These are phyloP conservation scores for Gomphus sp. DNA, from an alignment of 1,284 basidiomycete species.

Conservation along the genomic window DNA sequence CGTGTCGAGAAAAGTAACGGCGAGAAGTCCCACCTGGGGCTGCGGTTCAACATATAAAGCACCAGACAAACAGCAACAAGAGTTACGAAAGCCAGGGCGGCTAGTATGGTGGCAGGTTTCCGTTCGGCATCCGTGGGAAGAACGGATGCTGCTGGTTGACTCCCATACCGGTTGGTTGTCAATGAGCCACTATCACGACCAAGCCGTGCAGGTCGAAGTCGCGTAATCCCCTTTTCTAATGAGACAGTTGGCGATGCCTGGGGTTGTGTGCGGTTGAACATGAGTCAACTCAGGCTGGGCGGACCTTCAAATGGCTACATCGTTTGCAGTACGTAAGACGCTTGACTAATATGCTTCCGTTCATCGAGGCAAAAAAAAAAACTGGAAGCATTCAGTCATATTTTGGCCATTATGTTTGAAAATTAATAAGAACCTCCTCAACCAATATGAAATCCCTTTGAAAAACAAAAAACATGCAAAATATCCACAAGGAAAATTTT, in stretches of 20 bases:
- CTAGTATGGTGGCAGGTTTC: conserved; percentile 3
- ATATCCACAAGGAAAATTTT: too few species aligned
- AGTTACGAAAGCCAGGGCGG: conserved; percentile 4
- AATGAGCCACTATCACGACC: neutral
- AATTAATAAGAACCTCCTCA: neutral
- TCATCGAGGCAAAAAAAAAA: too few species aligned
- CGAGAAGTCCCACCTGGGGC: neutral
- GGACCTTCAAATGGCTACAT: neutral
- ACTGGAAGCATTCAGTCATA: too few species aligned
- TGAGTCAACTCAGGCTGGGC: neutral
- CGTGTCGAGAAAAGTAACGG: neutral
- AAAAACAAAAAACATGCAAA: too few species aligned
- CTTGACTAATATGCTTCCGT: too few species aligned
- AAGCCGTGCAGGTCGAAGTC: conserved; percentile 38
- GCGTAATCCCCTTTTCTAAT: conserved; percentile 53
- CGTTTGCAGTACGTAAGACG: too few species aligned
- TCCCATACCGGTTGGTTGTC: neutral
- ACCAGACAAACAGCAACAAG: conserved; percentile 1
- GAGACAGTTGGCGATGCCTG: conserved; percentile 48
- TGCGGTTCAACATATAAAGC: conserved; percentile 14
- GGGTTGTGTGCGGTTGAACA: neutral
- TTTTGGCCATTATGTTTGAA: too few species aligned
- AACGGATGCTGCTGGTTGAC: neutral
- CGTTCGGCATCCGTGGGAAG: neutral
- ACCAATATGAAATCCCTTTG: too few species aligned